These are phyloP conservation scores for Berberis thunbergii DNA, from an alignment of 164 flowering plant genomes.

Conservation along the genomic window DNA sequence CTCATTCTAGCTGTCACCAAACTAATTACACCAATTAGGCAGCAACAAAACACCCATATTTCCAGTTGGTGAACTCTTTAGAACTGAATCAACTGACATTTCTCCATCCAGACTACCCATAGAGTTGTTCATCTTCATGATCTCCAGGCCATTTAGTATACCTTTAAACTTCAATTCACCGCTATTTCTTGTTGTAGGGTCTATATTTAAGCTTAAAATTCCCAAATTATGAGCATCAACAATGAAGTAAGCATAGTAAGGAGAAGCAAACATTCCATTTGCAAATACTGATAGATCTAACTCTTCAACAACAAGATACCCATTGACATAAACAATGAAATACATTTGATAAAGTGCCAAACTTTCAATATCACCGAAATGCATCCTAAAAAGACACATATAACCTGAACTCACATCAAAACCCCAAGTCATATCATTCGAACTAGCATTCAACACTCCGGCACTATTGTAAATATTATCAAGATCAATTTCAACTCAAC, in stretches of 20 bases:
- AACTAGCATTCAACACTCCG: constrained; percentile 39
- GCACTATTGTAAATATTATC: constrained; percentile 41
- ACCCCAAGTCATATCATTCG: constrained; percentile 54
- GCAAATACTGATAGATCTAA: constrained; percentile 41
- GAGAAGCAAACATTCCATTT: constrained; percentile 43
- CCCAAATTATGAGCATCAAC: constrained; percentile 32
- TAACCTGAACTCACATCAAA: constrained; percentile 52
- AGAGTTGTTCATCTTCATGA: constrained; percentile 71
- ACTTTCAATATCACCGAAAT: constrained; percentile 89
- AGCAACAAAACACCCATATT: constrained; percentile 23
- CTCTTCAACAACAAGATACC: constrained; percentile 40
- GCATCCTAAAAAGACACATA: constrained; percentile 62
- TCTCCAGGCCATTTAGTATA: constrained; percentile 80
- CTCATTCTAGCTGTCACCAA: constrained; percentile 37
- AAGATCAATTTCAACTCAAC: constrained; percentile 31
- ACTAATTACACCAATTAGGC: constrained; percentile 36
- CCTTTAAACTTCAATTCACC: constrained; percentile 34
- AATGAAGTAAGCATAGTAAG: constrained; percentile 68
- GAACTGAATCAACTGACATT: constrained; percentile 24
- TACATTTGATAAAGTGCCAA: constrained; percentile 35
- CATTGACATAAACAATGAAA: constrained; percentile 77
- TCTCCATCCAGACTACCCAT: constrained; percentile 61
- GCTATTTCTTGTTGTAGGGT: constrained; percentile 48
- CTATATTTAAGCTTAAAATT: constrained; percentile 44
- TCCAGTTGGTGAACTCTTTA: constrained; percentile 28